phyloP scores from a whole-genome alignment of 2,329 filamentous ascomycete genomes.

The Colletotrichum tropicale region DNA sequence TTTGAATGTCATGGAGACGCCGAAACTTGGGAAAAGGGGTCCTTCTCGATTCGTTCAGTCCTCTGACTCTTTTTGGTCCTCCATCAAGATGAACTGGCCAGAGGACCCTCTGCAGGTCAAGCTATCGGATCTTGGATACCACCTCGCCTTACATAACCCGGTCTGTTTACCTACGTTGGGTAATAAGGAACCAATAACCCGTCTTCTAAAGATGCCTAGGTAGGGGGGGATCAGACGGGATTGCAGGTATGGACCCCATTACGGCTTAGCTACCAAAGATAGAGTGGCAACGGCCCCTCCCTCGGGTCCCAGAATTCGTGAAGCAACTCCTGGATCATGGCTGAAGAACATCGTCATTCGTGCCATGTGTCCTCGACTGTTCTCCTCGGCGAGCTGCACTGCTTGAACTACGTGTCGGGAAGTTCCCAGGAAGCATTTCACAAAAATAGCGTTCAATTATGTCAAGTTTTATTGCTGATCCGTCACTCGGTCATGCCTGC shows the following conservation, averaged over 20 bases:
- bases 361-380: not conserved
- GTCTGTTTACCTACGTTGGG: not conserved
- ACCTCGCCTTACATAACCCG: not conserved
- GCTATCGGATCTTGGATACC: not conserved
- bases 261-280: conserved; percentile 13
- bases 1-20: not conserved
- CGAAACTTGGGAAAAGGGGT: not conserved
- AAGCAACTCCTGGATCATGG: conserved; percentile 8
- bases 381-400: not conserved
- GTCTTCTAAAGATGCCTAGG: not conserved
- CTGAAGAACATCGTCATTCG: conserved; percentile 13
- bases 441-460: not conserved
- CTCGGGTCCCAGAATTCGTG: not conserved
- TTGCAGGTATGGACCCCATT: not conserved
- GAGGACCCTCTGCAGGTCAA: not conserved
- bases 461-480: not conserved
- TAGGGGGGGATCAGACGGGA: not conserved
- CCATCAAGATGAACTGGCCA: not conserved
- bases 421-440: not conserved
- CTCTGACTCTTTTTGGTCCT: not conserved
- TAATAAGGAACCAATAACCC: not conserved
- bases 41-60: not conserved
- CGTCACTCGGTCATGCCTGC: not conserved
- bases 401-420: not conserved
- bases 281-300: conserved; percentile 6